These are phyloP conservation scores for Magnolia kwangsiensis DNA, from an alignment of 164 flowering plant genomes.

Conservation along the genomic window DNA sequence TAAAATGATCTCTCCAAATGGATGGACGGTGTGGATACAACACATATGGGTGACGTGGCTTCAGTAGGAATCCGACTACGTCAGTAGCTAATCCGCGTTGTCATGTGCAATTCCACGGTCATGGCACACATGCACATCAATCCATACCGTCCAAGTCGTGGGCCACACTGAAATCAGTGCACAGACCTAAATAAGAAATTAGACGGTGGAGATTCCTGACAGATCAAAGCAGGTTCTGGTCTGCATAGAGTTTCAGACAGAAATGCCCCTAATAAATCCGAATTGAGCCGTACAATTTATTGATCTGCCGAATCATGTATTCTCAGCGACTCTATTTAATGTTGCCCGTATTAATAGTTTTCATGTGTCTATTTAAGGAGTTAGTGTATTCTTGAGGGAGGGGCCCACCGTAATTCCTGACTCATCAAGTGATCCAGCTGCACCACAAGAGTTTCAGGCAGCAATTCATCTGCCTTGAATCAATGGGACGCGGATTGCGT, in stretches of 20 bases:
- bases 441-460: too few relatives aligned
- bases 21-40: too few relatives aligned
- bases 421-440: too few relatives aligned
- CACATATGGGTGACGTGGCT: too few relatives aligned
- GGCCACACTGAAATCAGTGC: too few relatives aligned
- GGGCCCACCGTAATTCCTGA: background rate
- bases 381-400: background rate
- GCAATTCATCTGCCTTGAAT: too few relatives aligned
- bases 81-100: background rate
- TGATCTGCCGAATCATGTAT: background rate
- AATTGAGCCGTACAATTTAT: background rate
- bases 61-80: background rate
- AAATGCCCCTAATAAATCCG: background rate
- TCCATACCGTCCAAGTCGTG: background rate
- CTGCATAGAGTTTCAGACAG: background rate
- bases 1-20: too few relatives aligned
- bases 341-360: background rate
- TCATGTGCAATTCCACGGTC: background rate
- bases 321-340: background rate
- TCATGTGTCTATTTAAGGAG: background rate
- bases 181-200: too few relatives aligned
- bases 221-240: background rate
- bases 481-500: too few relatives aligned
- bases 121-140: background rate
- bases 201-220: background rate